Evolutionary conservation across 371 early-diverging fungal species (phyloP).

Genomic region (Saksenaea vasiformis): DNA sequence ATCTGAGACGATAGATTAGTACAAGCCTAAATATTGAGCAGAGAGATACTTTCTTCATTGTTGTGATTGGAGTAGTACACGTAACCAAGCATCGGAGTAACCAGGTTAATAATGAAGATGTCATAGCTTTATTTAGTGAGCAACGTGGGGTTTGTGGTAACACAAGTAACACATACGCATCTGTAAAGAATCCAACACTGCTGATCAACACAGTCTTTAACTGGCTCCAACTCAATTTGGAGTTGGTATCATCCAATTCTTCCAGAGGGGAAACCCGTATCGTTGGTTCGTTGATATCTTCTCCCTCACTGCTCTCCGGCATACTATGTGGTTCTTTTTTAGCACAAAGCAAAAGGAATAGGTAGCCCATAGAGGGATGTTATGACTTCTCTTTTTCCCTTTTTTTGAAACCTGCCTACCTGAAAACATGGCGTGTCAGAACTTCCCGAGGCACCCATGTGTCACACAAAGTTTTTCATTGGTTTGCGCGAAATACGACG

Average conservation of each 20-base stretch:
- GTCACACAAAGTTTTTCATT: background rate
- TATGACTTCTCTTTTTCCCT: background rate
- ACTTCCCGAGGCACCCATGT: background rate
- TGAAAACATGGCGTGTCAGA: background rate
- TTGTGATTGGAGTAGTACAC: slow-evolving; percentile 55
- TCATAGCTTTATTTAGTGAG: slow-evolving; percentile 30
- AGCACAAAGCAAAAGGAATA: too few species aligned
- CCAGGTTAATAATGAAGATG: slow-evolving; percentile 72
- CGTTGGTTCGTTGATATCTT: background rate
- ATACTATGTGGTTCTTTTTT: too few species aligned
- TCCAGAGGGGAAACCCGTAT: slow-evolving; percentile 5
- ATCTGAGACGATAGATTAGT: slow-evolving; percentile 24
- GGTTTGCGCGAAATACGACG: background rate
- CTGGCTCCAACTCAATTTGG: slow-evolving; percentile 14
- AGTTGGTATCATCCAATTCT: slow-evolving; percentile 15
- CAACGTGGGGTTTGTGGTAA: too few species aligned
- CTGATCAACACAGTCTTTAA: slow-evolving; percentile 16
- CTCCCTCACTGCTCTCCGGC: background rate
- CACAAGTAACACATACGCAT: slow-evolving; percentile 41
- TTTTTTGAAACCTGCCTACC: background rate
- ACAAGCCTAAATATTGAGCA: too few species aligned
- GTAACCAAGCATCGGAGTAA: slow-evolving; percentile 68
- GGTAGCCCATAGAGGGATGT: background rate
- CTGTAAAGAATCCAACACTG: slow-evolving; percentile 59
- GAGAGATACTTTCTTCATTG: slow-evolving; percentile 14